Evolutionary conservation across 1,284 basidiomycete genomes (phyloP).

Genomic region (Leccinum brunneo-olivaceum): DNA sequence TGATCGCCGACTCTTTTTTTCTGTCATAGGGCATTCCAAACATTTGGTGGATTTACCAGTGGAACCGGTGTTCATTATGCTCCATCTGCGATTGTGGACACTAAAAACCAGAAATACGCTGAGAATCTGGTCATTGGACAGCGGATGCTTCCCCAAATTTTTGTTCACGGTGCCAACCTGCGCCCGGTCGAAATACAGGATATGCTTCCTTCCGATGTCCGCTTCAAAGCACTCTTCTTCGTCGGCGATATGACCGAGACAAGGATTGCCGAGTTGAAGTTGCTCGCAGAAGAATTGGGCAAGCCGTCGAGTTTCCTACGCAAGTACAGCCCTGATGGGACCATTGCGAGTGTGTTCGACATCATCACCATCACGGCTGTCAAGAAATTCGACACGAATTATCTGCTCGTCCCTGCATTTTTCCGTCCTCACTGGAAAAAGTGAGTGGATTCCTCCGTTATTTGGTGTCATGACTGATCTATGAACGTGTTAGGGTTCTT

Average conservation of each 20-base stretch:
- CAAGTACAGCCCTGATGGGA: constrained; percentile 28
- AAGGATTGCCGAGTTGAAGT: constrained; percentile 36
- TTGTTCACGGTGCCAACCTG: constrained; percentile 60
- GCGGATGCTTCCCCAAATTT: constrained; percentile 51
- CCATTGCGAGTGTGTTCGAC: constrained; percentile 40
- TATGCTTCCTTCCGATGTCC: constrained; percentile 57
- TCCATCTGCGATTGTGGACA: constrained; percentile 45
- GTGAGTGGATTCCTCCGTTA: constrained; percentile 29
- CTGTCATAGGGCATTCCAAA: constrained; percentile 45
- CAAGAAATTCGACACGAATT: constrained; percentile 42
- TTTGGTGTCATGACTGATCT: constrained; percentile 2
- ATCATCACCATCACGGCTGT: constrained; percentile 46
- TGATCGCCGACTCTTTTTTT: not conserved
- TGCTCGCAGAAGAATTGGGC: constrained; percentile 40
- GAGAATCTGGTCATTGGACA: constrained; percentile 45
- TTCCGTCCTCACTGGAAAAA: constrained; percentile 63
- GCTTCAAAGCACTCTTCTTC: constrained; percentile 73
- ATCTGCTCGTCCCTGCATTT: constrained; percentile 42
- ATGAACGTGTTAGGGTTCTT: constrained; percentile 9
- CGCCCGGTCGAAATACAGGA: constrained; percentile 65
- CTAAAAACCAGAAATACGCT: constrained; percentile 40
- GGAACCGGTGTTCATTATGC: constrained; percentile 62
- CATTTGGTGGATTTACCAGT: constrained; percentile 53
- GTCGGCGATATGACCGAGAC: constrained; percentile 44
- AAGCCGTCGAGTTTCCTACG: constrained; percentile 35